phyloP scores from a whole-genome alignment of 75 land plant species.

The Picea sitchensis region DNA sequence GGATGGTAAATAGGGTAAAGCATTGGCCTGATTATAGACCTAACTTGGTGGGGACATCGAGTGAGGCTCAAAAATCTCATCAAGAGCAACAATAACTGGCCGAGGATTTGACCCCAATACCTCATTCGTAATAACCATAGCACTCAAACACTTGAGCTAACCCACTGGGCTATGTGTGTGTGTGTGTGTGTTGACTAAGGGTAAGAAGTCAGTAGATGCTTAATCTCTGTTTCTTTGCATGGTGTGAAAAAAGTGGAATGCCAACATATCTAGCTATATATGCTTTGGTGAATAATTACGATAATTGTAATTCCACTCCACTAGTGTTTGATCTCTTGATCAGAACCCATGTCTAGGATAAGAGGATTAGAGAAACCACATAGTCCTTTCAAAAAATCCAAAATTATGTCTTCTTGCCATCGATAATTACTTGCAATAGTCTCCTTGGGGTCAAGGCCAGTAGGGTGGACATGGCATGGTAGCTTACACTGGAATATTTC shows the following conservation, averaged over 20 bases:
- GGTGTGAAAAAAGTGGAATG: constrained; percentile 36
- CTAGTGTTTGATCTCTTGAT: background rate
- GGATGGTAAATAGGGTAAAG: no score
- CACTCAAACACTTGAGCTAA: no score
- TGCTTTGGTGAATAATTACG: constrained; percentile 20
- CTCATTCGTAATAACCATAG: no score
- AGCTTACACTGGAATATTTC: constrained; percentile 7
- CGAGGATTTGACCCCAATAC: no score
- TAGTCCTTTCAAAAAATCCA: constrained; percentile 13
- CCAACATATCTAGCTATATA: constrained; percentile 35
- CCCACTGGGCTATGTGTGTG: no score
- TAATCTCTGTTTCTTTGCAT: no score
- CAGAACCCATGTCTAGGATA: no score
- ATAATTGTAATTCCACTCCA: constrained; percentile 15
- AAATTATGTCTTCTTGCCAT: constrained; percentile 26
- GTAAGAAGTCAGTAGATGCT: constrained; percentile 5
- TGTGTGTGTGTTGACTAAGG: constrained; percentile 13
- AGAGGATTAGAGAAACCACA: no score
- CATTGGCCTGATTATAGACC: no score
- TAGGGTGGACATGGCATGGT: constrained; percentile 62
- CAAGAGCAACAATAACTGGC: no score
- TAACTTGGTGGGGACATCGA: no score
- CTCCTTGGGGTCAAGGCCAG: constrained; percentile 50
- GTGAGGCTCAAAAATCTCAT: no score
- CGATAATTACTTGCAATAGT: constrained; percentile 55